A percentile compares a stretch with the other conserved stretches of the same genome.
These are phyloP conservation scores for Colletotrichum tabaci DNA, from an alignment of 2,329 filamentous ascomycete genomes.

Conservation along the genomic window DNA sequence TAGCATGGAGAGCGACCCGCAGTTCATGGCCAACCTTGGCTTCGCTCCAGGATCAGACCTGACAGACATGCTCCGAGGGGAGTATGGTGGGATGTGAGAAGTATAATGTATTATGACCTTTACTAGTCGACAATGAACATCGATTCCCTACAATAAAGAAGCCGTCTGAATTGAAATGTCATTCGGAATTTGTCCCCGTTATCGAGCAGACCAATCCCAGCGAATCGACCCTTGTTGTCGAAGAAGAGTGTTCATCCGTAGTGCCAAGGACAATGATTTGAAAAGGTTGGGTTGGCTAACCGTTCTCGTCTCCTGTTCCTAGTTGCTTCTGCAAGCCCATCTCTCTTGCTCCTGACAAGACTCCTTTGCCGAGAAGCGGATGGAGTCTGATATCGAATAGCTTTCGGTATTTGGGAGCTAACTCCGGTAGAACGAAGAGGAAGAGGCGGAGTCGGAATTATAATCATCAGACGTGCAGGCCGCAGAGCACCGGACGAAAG, in stretches of 20 bases:
- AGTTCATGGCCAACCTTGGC: slow-evolving; percentile 78
- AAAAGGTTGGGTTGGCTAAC: slow-evolving; percentile 7
- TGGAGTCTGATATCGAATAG: not conserved
- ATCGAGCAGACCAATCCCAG: not conserved
- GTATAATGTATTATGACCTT: slow-evolving; percentile 37
- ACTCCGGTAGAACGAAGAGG: slow-evolving; percentile 1
- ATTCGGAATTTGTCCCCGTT: not conserved
- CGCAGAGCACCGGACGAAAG: not conserved
- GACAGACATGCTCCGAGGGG: slow-evolving; percentile 62
- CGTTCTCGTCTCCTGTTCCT: slow-evolving; percentile 13
- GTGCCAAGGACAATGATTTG: slow-evolving; percentile 6
- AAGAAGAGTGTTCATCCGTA: slow-evolving; percentile 22
- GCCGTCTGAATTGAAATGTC: not conserved
- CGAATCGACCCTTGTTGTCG: not conserved
- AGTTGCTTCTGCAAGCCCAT: slow-evolving; percentile 9
- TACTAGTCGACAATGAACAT: slow-evolving; percentile 18
- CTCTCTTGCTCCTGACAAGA: not conserved
- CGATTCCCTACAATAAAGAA: slow-evolving; percentile 7
- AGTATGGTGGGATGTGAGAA: slow-evolving; percentile 51
- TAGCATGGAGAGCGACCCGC: slow-evolving; percentile 68
- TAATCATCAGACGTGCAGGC: slow-evolving; percentile 12
- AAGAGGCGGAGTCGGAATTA: slow-evolving; percentile 5
- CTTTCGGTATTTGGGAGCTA: not conserved
- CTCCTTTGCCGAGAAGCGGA: not conserved
- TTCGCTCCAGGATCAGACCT: slow-evolving; percentile 75